Percentiles rank a stretch among this genome's conserved stretches.
phyloP scores from a whole-genome alignment of 805 yeast genomes.

The Spathaspora passalidarum region DNA sequence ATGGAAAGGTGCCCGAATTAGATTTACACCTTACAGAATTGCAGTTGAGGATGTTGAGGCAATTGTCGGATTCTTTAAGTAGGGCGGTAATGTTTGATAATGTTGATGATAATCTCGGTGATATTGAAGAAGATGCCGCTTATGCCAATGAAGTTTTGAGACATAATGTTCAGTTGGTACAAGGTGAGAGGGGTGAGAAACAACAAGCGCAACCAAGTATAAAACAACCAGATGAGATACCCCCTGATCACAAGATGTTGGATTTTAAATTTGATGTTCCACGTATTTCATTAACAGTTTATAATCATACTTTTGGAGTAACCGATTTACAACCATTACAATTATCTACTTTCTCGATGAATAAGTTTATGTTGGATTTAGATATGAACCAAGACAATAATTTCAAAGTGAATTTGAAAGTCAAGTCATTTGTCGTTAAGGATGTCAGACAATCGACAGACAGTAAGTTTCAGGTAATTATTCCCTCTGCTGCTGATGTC shows the following conservation, averaged over 20 bases:
- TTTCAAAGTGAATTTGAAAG: constrained; percentile 56
- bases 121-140: constrained; percentile 56
- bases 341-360: constrained; percentile 45
- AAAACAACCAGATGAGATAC: constrained; percentile 5
- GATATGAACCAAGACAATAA: constrained; percentile 52
- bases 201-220: background rate
- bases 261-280: constrained; percentile 61
- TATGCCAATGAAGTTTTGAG: constrained; percentile 54
- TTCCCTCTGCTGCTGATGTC: constrained; percentile 64
- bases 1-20: constrained; percentile 61
- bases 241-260: constrained; percentile 34
- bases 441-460: constrained; percentile 64
- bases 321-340: constrained; percentile 31
- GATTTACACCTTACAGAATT: constrained; percentile 67
- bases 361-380: constrained; percentile 52
- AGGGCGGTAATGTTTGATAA: constrained; percentile 46
- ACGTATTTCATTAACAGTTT: constrained; percentile 57
- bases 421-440: constrained; percentile 71
- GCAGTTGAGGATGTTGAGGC: constrained; percentile 58
- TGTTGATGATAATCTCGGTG: constrained; percentile 43
- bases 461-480: constrained; percentile 75
- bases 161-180: constrained; percentile 14
- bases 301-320: constrained; percentile 45
- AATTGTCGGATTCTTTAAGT: constrained; percentile 54
- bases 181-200: background rate